These are phyloP conservation scores for Ramalina peruviana DNA, from an alignment of 495 filamentous ascomycete species.

Conservation along the genomic window DNA sequence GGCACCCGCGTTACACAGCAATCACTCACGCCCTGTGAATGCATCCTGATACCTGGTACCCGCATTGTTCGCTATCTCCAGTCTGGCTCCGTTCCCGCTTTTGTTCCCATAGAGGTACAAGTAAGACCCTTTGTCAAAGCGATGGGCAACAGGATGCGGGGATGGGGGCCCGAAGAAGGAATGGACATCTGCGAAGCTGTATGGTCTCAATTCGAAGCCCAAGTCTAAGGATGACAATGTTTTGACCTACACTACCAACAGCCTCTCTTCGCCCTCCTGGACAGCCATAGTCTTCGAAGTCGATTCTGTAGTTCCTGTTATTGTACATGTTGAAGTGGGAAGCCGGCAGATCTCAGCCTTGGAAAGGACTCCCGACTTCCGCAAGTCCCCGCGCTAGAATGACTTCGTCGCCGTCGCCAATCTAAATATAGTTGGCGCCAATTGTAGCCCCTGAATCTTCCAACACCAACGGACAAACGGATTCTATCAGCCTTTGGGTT, in stretches of 20 bases:
- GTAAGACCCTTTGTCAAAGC: conserved; percentile 82
- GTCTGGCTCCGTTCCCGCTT: conserved; percentile 46
- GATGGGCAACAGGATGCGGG: conserved; percentile 59
- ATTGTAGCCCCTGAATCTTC: no score
- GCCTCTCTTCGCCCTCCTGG: conserved; percentile 60
- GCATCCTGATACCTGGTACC: conserved; percentile 81
- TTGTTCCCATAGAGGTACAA: conserved; percentile 75
- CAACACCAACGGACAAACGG: no score
- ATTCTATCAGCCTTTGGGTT: no score
- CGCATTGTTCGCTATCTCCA: conserved; percentile 81
- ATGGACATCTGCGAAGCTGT: conserved; percentile 77
- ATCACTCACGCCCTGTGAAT: conserved; percentile 60
- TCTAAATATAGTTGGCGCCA: no score
- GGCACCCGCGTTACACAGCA: neutral
- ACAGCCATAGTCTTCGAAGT: conserved; percentile 46
- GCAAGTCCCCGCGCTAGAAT: no score
- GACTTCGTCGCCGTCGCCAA: no score
- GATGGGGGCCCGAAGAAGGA: conserved; percentile 71
- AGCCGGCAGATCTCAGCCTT: no score
- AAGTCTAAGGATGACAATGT: neutral
- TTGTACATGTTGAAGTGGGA: no score
- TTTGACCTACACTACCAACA: conserved; percentile 61
- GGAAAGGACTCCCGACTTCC: no score
- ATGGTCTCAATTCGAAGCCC: neutral
- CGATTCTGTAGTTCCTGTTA: no score